Conservation (phyloP, 2,329 filamentous ascomycete genomes). For the Biscogniauxia marginata region DNA sequence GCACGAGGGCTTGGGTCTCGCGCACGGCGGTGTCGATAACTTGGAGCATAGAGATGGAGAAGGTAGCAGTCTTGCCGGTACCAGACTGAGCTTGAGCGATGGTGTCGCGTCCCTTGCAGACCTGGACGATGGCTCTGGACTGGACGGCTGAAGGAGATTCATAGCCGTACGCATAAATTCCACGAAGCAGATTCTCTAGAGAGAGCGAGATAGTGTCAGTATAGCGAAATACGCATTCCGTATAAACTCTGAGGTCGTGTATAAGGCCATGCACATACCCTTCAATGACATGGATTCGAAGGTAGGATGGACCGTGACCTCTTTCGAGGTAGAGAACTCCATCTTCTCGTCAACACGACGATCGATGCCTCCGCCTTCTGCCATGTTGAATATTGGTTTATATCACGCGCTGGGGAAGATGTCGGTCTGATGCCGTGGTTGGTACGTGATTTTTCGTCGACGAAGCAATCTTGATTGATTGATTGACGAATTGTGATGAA, state of each 20-base stretch:
- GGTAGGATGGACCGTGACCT: slow-evolving; percentile 91
- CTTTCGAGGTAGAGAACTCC: slow-evolving; percentile 97
- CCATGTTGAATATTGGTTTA: slow-evolving; percentile 61
- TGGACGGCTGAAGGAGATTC: slow-evolving; percentile 97
- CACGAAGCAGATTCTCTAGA: slow-evolving; percentile 85
- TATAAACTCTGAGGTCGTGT: too few species aligned
- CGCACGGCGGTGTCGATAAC: slow-evolving; percentile 92
- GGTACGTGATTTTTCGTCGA: neutral
- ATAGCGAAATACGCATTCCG: too few species aligned
- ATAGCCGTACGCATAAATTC: slow-evolving; percentile 98
- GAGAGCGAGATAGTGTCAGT: neutral
- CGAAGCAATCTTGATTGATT: neutral
- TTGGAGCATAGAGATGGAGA: slow-evolving; percentile 94
- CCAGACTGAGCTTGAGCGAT: slow-evolving; percentile 98
- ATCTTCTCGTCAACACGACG: slow-evolving; percentile 93
- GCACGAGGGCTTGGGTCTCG: slow-evolving; percentile 90
- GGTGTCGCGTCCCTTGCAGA: slow-evolving; percentile 98
- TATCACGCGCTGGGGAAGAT: neutral
- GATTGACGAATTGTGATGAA: neutral
- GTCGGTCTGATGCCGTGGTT: too few species aligned
- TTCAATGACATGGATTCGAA: slow-evolving; percentile 97
- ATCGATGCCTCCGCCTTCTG: slow-evolving; percentile 76
- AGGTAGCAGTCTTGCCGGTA: slow-evolving; percentile 95
- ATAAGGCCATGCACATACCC: slow-evolving; percentile 46
- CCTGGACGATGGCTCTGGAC: slow-evolving; percentile 95